Base-by-base conservation (phyloP, 2,329 filamentous ascomycete genomes). In the Ophiostoma triangulosporum region DNA sequence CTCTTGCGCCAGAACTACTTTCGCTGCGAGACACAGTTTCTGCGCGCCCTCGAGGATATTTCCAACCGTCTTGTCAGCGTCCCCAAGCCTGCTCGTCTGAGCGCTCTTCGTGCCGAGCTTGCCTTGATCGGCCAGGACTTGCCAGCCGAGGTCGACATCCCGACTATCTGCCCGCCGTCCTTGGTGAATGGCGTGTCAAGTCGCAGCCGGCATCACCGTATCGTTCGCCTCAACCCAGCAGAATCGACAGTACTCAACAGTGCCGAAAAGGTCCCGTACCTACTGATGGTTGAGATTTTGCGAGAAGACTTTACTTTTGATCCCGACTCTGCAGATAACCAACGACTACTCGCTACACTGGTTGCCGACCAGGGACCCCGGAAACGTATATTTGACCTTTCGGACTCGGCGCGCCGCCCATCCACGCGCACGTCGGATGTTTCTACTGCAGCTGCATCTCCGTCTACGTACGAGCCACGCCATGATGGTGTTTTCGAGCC, bases 191-290 rank as follows among this genome's bases (percentile, higher is more conserved):
- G 87, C 22, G 77, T 80, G n/a, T 80, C 86, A 2, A 79, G 83
- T 26, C 82, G 80, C 63, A 90, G 86, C 62, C 79, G 78, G 53
- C 88, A 93, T 64, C 87, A 93, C 63, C 80, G 87, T 33, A 88
- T 93, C 56, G 86, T 93, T 46, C 79, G 87, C 35, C 74, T 93
- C 50, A 93, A 90, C 62, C 88, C 87, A 6, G 85, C 86, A 1
- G 87, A 93, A 66, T 83, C 87, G 6, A 91, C 87, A 0, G 88
- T 90, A 53, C 70, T 93, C 51, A 93, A 93, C 66, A 93, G 87
- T 64, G 87, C 87, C 4, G 86, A 93, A 65, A 86, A 89, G 64
- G 87, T 93, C 45, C 87, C 87, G 1, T 93, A 89, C 66, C 68
- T 93, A 50, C 74, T 93, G 27, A 90, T 93, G 86, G 80, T 91